Conservation (phyloP, 129 eudicot genomes). For the Centaurea solstitialis region DNA sequence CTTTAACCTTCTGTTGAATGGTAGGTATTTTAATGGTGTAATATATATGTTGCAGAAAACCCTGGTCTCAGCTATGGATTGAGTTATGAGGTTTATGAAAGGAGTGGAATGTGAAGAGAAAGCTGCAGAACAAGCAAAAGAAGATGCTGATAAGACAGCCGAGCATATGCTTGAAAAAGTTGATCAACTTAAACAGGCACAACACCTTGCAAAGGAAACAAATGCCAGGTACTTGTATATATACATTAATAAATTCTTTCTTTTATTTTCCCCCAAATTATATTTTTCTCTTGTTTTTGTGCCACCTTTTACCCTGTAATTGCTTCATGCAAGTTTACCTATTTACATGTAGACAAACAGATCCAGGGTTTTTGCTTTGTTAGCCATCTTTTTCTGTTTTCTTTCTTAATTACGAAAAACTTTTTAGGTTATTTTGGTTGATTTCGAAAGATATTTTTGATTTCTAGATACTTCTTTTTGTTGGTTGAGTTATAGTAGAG, state of each 20-base stretch:
- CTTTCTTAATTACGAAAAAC: too few species aligned
- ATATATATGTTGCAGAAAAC: slow-evolving; percentile 36
- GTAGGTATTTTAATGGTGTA: background rate
- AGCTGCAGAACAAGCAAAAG: slow-evolving; percentile 54
- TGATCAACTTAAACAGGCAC: slow-evolving; percentile 47
- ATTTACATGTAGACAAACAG: too few species aligned
- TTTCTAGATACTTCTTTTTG: too few species aligned
- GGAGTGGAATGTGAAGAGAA: slow-evolving; percentile 50
- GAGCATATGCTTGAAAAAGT: slow-evolving; percentile 33
- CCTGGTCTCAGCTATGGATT: slow-evolving; percentile 45
- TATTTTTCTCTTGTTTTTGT: too few species aligned
- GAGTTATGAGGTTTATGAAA: slow-evolving; percentile 51
- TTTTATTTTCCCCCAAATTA: background rate
- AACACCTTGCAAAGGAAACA: slow-evolving; percentile 58
- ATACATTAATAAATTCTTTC: too few species aligned
- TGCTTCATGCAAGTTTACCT: too few species aligned
- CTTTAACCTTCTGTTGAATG: background rate
- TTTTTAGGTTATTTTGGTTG: too few species aligned
- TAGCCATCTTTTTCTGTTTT: too few species aligned
- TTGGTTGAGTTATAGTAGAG: too few species aligned
- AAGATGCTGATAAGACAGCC: slow-evolving; percentile 50
- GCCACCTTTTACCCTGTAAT: too few species aligned
- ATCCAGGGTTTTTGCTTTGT: too few species aligned
- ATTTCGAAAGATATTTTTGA: too few species aligned
- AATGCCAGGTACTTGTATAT: slow-evolving; percentile 55